phyloP scores from a whole-genome alignment of 1,139 yeast genomes.

The Taiozyma sp. region DNA sequence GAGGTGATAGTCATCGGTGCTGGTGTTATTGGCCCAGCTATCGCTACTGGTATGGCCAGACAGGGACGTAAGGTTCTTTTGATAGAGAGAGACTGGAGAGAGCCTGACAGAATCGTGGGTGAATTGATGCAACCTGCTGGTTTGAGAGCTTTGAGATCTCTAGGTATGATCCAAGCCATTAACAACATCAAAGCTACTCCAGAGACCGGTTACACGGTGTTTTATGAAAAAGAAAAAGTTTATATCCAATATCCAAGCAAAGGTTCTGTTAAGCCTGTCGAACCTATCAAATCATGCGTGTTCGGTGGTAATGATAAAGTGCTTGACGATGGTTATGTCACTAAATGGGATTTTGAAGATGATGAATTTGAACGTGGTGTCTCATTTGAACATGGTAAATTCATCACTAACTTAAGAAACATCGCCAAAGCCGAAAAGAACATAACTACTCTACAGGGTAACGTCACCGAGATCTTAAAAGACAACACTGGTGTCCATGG shows the following conservation, averaged over 20 bases:
- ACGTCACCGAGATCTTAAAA: constrained; percentile 59
- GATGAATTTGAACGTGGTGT: constrained; percentile 67
- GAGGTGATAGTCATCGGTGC: constrained; percentile 66
- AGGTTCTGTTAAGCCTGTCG: constrained; percentile 38
- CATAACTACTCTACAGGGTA: constrained; percentile 76
- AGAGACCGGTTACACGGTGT: constrained; percentile 76
- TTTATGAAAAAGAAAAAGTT: constrained; percentile 52
- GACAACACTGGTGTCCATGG: constrained; percentile 59
- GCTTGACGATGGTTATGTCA: constrained; percentile 44
- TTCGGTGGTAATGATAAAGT: constrained; percentile 48
- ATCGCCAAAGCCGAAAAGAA: constrained; percentile 64
- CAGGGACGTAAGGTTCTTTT: constrained; percentile 72
- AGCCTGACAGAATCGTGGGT: constrained; percentile 95
- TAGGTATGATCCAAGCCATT: constrained; percentile 77
- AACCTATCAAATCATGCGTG: constrained; percentile 51
- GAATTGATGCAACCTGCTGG: constrained; percentile 97
- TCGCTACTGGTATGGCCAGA: constrained; percentile 86
- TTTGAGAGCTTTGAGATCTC: constrained; percentile 65
- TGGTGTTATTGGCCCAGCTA: constrained; percentile 92
- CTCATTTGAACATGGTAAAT: constrained; percentile 89
- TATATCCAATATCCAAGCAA: constrained; percentile 69
- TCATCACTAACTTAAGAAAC: constrained; percentile 68
- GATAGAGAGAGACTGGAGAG: constrained; percentile 82
- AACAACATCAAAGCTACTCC: constrained; percentile 78
- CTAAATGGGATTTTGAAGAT: constrained; percentile 49